Percentiles rank a stretch among this genome's conserved stretches.
These are phyloP conservation scores for Aspergillus unguis DNA, from an alignment of 2,329 filamentous ascomycete genomes.

Conservation along the genomic window DNA sequence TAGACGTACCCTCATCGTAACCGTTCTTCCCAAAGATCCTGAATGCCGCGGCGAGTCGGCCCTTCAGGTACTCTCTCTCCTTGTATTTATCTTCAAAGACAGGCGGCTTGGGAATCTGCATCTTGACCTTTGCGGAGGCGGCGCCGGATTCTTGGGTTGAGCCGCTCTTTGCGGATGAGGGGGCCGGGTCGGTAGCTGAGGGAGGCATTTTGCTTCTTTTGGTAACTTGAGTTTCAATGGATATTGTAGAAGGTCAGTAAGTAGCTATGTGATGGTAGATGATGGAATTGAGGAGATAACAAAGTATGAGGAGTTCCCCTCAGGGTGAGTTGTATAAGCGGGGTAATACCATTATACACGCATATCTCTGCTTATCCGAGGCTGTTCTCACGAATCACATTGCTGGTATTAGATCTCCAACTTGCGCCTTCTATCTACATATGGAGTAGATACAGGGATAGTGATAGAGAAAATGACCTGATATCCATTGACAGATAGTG, in stretches of 20 bases:
- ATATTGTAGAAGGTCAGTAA: not conserved
- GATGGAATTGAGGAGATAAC: no score
- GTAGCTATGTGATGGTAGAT: no score
- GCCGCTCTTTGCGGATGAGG: conserved; percentile 14
- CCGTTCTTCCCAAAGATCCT: conserved; percentile 58
- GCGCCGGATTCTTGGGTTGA: conserved; percentile 24
- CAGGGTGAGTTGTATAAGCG: no score
- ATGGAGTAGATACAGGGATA: no score
- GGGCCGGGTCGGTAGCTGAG: conserved; percentile 16
- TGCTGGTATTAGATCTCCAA: not conserved
- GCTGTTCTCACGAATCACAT: conserved; percentile 28
- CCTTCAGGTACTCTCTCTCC: conserved; percentile 54
- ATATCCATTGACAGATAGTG: no score
- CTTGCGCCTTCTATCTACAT: no score
- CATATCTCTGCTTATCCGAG: not conserved
- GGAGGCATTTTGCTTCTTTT: conserved; percentile 11
- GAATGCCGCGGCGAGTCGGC: conserved; percentile 54
- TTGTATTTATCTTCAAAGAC: conserved; percentile 43
- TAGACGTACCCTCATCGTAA: conserved; percentile 47
- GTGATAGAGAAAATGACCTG: no score
- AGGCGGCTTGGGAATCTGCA: conserved; percentile 32
- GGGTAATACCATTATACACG: no score
- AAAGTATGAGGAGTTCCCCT: no score
- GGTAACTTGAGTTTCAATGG: not conserved
- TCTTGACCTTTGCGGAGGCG: conserved; percentile 31